Evolutionary conservation across 192 early-diverging fungal genomes (phyloP).

Genomic region (Dissophora ornata): DNA sequence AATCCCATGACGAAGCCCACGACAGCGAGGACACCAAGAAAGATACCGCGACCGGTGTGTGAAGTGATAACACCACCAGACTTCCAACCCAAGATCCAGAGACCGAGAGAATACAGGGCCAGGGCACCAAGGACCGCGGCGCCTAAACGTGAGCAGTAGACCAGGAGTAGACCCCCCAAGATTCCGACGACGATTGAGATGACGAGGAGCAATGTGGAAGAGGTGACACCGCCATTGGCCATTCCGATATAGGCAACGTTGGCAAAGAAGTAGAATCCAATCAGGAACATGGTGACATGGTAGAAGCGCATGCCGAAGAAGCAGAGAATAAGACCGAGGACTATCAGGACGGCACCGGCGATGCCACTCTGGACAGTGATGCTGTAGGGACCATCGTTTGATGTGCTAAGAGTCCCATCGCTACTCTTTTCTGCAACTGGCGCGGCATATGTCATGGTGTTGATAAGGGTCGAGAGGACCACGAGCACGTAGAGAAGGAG

Average conservation of each 20-base stretch:
- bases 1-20: slow-evolving; percentile 47
- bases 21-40: slow-evolving; percentile 46
- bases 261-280: slow-evolving; percentile 54
- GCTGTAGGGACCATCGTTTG: slow-evolving; percentile 35
- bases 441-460: neutral
- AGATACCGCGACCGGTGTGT: slow-evolving; percentile 44
- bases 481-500: slow-evolving; percentile 12
- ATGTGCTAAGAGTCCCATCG: neutral
- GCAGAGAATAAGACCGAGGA: slow-evolving; percentile 41
- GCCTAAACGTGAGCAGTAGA: slow-evolving; percentile 49
- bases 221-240: slow-evolving; percentile 57
- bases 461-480: slow-evolving; percentile 10
- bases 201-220: slow-evolving; percentile 49
- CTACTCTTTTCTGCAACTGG: neutral
- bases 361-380: slow-evolving; percentile 50
- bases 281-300: slow-evolving; percentile 30
- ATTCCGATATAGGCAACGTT: slow-evolving; percentile 54
- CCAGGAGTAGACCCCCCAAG: slow-evolving; percentile 43
- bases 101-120: slow-evolving; percentile 50
- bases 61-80: slow-evolving; percentile 45
- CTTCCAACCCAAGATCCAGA: slow-evolving; percentile 62
- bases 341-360: slow-evolving; percentile 44
- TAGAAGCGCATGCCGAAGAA: slow-evolving; percentile 42
- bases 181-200: slow-evolving; percentile 52
- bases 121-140: slow-evolving; percentile 51